phyloP scores from a whole-genome alignment of 2,329 filamentous ascomycete genomes.

The Sarocladium strictum region DNA sequence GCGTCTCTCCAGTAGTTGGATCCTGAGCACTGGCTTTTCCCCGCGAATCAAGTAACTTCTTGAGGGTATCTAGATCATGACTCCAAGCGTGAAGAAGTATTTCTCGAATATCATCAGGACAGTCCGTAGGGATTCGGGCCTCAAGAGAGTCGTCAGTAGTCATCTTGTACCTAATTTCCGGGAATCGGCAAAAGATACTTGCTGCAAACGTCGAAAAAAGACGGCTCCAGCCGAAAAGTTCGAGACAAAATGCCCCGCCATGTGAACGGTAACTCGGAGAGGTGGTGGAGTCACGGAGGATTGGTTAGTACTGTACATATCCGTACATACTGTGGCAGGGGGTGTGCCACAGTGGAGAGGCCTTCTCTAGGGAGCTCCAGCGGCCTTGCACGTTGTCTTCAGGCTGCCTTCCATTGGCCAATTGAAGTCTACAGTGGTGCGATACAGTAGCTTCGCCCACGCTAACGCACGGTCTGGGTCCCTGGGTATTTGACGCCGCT shows the following conservation, averaged over 20 bases:
- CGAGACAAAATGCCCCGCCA: slow-evolving; percentile 1
- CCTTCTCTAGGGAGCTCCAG: slow-evolving; percentile 11
- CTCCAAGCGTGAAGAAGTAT: slow-evolving; percentile 50
- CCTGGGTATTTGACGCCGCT: background rate
- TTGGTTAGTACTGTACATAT: background rate
- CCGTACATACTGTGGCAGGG: background rate
- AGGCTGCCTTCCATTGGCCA: slow-evolving; percentile 19
- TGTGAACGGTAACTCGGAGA: background rate
- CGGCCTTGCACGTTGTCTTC: slow-evolving; percentile 16
- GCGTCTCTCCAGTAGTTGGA: slow-evolving; percentile 76
- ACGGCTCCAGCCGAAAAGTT: slow-evolving; percentile 9
- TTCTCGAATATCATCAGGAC: slow-evolving; percentile 43
- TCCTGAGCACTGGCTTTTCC: slow-evolving; percentile 73
- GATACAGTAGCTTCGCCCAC: background rate
- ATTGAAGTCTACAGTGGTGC: slow-evolving; percentile 8
- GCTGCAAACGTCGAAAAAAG: slow-evolving; percentile 5
- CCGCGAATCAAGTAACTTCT: slow-evolving; percentile 59
- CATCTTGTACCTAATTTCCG: background rate
- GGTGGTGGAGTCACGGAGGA: background rate
- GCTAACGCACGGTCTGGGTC: background rate
- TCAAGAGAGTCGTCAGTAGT: slow-evolving; percentile 43
- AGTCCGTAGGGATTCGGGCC: slow-evolving; percentile 46
- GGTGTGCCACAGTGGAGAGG: background rate
- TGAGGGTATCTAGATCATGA: slow-evolving; percentile 60
- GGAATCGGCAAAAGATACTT: background rate